Percentiles rank a stretch among this genome's conserved stretches.
Conservation (phyloP, 2,329 filamentous ascomycete genomes). For the Teratosphaeria nubilosa region DNA sequence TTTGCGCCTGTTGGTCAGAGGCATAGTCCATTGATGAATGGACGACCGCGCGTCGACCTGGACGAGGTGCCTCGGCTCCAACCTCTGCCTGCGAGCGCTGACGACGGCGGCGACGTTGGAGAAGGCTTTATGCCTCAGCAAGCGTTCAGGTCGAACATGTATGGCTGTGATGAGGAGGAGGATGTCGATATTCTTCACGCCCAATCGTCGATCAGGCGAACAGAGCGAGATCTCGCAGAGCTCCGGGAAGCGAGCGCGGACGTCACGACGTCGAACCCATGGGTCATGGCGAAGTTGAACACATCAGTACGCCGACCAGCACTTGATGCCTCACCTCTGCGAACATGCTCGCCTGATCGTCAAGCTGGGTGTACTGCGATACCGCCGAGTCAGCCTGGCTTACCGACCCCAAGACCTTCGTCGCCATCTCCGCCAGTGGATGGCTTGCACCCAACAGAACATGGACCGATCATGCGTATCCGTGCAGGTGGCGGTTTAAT, state of each 20-base stretch:
- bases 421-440: conserved; percentile 15
- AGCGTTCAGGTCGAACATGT: conserved; percentile 24
- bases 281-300: conserved; percentile 41
- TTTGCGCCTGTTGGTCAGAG: neutral
- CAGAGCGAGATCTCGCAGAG: conserved; percentile 21
- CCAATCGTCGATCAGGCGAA: conserved; percentile 9
- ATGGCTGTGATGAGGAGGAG: conserved; percentile 27
- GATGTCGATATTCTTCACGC: conserved; percentile 17
- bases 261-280: conserved; percentile 36
- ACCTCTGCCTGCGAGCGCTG: neutral
- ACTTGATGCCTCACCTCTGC: neutral
- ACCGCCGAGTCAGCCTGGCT: neutral
- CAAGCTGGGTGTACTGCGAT: neutral
- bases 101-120: neutral
- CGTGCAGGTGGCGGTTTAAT: neutral
- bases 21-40: neutral
- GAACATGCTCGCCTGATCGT: neutral
- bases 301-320: conserved; percentile 3
- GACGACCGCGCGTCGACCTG: neutral
- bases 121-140: neutral
- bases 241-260: conserved; percentile 23
- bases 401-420: conserved; percentile 23
- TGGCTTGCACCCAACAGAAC: conserved; percentile 13
- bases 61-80: neutral
- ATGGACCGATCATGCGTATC: conserved; percentile 8